Base-by-base conservation (phyloP, 495 filamentous ascomycete genomes). In the Cercophora samala region DNA sequence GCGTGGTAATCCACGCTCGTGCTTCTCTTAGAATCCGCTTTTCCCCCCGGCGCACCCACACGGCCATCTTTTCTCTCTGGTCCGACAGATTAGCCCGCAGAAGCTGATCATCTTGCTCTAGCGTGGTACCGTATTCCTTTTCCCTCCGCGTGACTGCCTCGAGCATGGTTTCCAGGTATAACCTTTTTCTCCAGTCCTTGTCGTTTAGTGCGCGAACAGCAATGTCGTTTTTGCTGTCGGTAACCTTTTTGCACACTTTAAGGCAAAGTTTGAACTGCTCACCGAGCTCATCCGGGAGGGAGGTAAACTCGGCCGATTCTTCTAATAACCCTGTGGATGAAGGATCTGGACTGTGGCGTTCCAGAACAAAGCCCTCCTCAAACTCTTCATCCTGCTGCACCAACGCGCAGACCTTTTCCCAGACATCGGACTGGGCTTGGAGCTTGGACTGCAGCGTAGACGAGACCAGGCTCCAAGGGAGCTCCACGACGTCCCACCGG, bases 401-500 rank as follows among this genome's bases (percentile, higher is more conserved):
- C 0, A 76, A 29, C 2, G 74, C 59, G 2, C 25, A 53, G 0
- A 63, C 53, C 66, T 79, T 78, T 13, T 82, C 82, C 69, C 78
- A 79, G 19, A 82, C 74, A 0, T 78, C 51, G 24, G 83, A 75
- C 13, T 72, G 72, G 51, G 82, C 69, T 15, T 21, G 13, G 24
- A 88, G 77, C 1, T 80, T 77, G 51, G 84, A 76, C 24, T 71
- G 74, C 24, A 81, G 29, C 22, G 75, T 66, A 0, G 68, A 62
- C 64, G 88, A 79, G 18, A 96, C 77, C 1, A 83, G 67, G 0
- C 76, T 71, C 70, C 88, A 79, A 2, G 89, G 82, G 21, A 98
- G 68, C 75, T 98, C 94, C 0, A 90, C 87, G 5, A 97, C 93
- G 73, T 98, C 93, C 74, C 89, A 91, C 29, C 84, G 77, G 18